Evolutionary conservation across 192 early-diverging fungal genomes (phyloP).

Genomic region (Radiomyces spectabilis): DNA sequence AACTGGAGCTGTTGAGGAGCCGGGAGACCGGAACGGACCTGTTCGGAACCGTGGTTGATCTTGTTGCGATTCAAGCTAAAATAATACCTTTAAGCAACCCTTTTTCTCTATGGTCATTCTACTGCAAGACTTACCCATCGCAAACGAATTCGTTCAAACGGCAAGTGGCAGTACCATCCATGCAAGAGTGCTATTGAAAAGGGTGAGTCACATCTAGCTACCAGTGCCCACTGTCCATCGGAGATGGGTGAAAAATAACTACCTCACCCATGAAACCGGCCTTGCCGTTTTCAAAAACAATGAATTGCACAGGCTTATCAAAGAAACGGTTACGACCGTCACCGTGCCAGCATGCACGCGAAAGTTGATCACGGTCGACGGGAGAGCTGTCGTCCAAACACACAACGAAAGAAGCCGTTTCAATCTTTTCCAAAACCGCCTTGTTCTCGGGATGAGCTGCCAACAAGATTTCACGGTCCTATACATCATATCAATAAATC

Average conservation of each 20-base stretch:
- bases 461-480: slow-evolving; percentile 58
- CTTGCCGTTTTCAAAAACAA: slow-evolving; percentile 96
- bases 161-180: slow-evolving; percentile 92
- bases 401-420: slow-evolving; percentile 80
- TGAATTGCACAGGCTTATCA: slow-evolving; percentile 95
- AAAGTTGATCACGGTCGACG: slow-evolving; percentile 82
- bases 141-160: slow-evolving; percentile 83
- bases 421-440: slow-evolving; percentile 70
- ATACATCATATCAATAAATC: too few relatives aligned
- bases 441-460: slow-evolving; percentile 63
- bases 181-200: slow-evolving; percentile 72
- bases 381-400: slow-evolving; percentile 87
- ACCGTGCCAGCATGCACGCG: slow-evolving; percentile 90
- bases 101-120: too few relatives aligned
- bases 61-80: slow-evolving; percentile 58
- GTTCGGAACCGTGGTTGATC: slow-evolving; percentile 62
- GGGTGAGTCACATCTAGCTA: too few relatives aligned
- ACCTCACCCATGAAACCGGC: slow-evolving; percentile 91
- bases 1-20: slow-evolving; percentile 67
- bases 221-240: too few relatives aligned
- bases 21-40: slow-evolving; percentile 48
- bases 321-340: slow-evolving; percentile 96
- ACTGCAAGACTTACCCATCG: too few relatives aligned
- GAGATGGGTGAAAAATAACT: too few relatives aligned
- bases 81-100: too few relatives aligned